These are phyloP conservation scores for Trichoderma parareesei DNA, from an alignment of 495 filamentous ascomycete genomes.

Conservation along the genomic window DNA sequence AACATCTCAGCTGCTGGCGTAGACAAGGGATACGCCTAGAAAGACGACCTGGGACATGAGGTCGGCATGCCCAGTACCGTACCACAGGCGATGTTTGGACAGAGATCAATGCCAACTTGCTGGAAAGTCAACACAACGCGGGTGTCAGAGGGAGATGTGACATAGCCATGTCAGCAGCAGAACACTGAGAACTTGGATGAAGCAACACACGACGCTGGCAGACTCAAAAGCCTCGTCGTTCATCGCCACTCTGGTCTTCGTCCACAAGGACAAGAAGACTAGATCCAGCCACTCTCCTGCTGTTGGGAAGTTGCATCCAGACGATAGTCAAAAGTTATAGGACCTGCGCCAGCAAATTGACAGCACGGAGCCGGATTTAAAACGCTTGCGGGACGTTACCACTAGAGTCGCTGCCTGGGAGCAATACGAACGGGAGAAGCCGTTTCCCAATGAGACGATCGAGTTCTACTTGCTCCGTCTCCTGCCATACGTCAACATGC, in stretches of 20 bases:
- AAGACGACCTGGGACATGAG: no score
- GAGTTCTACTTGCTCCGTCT: background rate
- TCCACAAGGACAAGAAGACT: no score
- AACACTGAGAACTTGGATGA: no score
- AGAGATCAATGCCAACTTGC: no score
- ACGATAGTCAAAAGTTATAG: slow-evolving; percentile 9
- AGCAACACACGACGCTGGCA: no score
- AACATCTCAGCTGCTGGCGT: no score
- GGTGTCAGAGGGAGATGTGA: no score
- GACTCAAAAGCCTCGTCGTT: no score
- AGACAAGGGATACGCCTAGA: background rate
- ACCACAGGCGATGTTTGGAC: no score
- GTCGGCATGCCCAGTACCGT: no score
- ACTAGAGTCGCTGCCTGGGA: background rate
- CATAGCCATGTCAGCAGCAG: no score
- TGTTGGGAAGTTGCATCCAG: slow-evolving; percentile 8
- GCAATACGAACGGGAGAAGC: slow-evolving; percentile 4
- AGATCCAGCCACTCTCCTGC: background rate
- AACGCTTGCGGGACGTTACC: background rate
- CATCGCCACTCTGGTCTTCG: background rate
- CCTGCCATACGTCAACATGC: slow-evolving; percentile 4
- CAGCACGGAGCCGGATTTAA: background rate
- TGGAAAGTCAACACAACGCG: no score
- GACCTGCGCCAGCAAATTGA: slow-evolving; percentile 4
- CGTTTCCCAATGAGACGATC: background rate